Conservation (phyloP, 106 monocot species). For the Allium fistulosum region DNA sequence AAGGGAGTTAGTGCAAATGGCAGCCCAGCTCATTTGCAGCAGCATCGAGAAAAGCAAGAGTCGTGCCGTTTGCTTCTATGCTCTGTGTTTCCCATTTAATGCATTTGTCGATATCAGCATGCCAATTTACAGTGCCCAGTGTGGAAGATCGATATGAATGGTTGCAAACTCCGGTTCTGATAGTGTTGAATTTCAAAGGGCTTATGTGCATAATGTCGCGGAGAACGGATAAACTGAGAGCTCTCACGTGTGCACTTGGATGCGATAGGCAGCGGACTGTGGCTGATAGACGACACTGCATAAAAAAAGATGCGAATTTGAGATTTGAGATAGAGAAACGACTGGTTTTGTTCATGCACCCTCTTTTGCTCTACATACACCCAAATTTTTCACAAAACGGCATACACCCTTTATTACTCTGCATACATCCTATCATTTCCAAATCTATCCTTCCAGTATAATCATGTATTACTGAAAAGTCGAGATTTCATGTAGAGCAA, state of each 20-base stretch:
- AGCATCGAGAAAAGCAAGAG: conserved; percentile 54
- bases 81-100: conserved; percentile 80
- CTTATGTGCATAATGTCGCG: conserved; percentile 59
- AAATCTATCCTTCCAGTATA: no score
- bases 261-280: conserved; percentile 94
- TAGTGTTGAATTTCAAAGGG: conserved; percentile 21
- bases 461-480: no score
- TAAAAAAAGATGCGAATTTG: background rate
- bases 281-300: conserved; percentile 84
- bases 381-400: background rate
- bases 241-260: conserved; percentile 90
- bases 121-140: conserved; percentile 58
- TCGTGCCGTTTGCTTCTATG: conserved; percentile 62
- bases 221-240: conserved; percentile 77
- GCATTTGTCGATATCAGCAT: conserved; percentile 62
- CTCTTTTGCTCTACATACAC: background rate
- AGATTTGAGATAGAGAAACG: background rate
- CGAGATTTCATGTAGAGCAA: no score
- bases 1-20: background rate
- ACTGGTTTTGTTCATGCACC: no score
- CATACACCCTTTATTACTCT: background rate
- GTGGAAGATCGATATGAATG: conserved; percentile 33
- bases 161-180: conserved; percentile 14
- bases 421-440: no score
- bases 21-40: conserved; percentile 80